A percentile compares a stretch with the other conserved stretches of the same genome.
These are phyloP conservation scores for Coemansia asiatica DNA, from an alignment of 192 early-diverging fungal genomes.

Conservation along the genomic window DNA sequence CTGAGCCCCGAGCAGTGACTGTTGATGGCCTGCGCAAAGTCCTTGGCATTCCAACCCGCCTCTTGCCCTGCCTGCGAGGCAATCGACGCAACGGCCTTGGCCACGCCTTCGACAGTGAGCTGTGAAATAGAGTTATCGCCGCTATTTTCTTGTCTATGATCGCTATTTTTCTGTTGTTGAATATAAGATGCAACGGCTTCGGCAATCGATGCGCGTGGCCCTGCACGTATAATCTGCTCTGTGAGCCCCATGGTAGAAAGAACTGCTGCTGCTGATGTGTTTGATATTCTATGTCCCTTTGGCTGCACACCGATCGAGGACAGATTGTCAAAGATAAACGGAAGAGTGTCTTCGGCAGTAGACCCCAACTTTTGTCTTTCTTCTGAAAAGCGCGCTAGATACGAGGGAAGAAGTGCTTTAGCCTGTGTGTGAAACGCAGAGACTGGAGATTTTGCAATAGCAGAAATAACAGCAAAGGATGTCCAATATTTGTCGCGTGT, in stretches of 20 bases:
- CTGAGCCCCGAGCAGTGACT: conserved; percentile 27
- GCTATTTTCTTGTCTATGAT: no score
- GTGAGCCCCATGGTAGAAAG: conserved; percentile 42
- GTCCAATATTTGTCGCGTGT: conserved; percentile 35
- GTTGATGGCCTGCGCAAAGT: conserved; percentile 38
- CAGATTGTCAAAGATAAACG: conserved; percentile 31
- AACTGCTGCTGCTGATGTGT: neutral
- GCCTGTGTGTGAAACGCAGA: conserved; percentile 22
- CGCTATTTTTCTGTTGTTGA: conserved; percentile 15
- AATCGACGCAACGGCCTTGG: conserved; percentile 38
- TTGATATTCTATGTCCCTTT: neutral
- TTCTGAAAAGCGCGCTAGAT: conserved; percentile 27
- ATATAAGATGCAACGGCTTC: conserved; percentile 33
- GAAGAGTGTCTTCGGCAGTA: conserved; percentile 15
- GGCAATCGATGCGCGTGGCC: conserved; percentile 25
- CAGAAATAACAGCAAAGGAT: conserved; percentile 29
- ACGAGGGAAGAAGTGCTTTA: conserved; percentile 24
- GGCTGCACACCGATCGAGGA: conserved; percentile 9
- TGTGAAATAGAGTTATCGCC: conserved; percentile 1
- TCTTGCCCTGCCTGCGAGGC: conserved; percentile 34
- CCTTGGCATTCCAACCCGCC: conserved; percentile 24
- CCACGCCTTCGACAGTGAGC: conserved; percentile 34
- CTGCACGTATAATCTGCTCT: conserved; percentile 40
- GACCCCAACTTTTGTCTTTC: conserved; percentile 22
- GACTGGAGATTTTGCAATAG: conserved; percentile 16